Evolutionary conservation across 75 land plant species (phyloP).

Genomic region (Pinus albicaulis): DNA sequence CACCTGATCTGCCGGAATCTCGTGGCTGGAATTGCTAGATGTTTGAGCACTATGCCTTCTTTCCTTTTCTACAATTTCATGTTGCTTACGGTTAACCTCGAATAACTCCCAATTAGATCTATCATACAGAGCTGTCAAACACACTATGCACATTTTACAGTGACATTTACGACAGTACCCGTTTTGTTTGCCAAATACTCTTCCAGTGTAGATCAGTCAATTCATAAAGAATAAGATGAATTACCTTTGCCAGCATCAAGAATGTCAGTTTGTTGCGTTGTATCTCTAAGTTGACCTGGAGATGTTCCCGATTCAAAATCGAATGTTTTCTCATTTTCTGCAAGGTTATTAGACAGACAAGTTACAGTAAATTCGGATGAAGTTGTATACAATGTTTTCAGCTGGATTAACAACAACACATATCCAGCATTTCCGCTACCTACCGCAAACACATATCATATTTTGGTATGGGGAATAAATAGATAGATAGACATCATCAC

Average conservation of each 20-base stretch:
- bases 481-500: too few relatives aligned
- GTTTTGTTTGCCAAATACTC: neutral
- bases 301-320: neutral
- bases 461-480: neutral
- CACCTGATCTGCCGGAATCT: slow-evolving; percentile 4
- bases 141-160: neutral
- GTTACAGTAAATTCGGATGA: neutral
- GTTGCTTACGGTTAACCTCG: neutral
- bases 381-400: neutral
- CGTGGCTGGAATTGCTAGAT: slow-evolving; percentile 10
- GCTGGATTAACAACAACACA: neutral
- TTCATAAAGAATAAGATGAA: neutral
- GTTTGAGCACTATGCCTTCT: neutral
- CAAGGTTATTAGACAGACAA: neutral
- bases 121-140: neutral
- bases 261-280: neutral
- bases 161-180: neutral
- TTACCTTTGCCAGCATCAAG: slow-evolving; percentile 3
- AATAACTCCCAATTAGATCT: neutral
- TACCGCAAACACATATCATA: neutral
- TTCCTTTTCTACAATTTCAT: neutral
- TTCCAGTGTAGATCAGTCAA: neutral
- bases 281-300: neutral
- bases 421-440: neutral
- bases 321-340: neutral